Base-by-base conservation (phyloP, 2,329 filamentous ascomycete genomes). In the Pestalotiopsis sp. region DNA sequence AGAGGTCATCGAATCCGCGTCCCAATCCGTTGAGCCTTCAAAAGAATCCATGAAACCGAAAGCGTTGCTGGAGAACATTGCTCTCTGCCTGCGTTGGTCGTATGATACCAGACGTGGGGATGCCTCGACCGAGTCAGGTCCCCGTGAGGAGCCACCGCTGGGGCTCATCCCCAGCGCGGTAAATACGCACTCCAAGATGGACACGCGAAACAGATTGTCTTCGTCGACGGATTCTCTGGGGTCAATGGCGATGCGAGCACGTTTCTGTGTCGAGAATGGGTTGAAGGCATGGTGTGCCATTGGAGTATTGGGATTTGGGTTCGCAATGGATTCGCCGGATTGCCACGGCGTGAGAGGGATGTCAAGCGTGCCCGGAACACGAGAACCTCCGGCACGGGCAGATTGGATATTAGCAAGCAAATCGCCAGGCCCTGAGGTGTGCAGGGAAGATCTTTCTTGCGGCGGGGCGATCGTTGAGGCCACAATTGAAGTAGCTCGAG, bases 121-220 rank as follows among this genome's bases (percentile, higher is more conserved):
- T 9, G 90, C 92, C 72, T 98, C 95, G 0, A 91, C 90, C 0
- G 96, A 98, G 64, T 91, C 90, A 0, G 87, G 83, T 73, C 92
- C 92, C 62, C 64, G 36, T 41, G 92, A 84, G 0, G 87, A 85
- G 68, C 91, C 88, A 45, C 90, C 90, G 3, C 86, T 87, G 39
- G 90, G 89, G 23, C 91, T 92, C 67, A 99, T 82, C 0, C 96
- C 96, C 69, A 99, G 92, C 0, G 94, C 92, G 77, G 95, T 98
- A 81, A 97, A 95, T 83, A 99, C 97, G 77, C 96, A 98, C 73
- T 97, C 94, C 25, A 98, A 82, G 17, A 99, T 94, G 0, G 94
- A 97, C 69, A 94, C 91, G 55, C 97, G 88, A 79, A 99, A 98
- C 6, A 97, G 81, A 61, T 91, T 89, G 74, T 98, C 95, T 77